phyloP scores from a whole-genome alignment of 768 basidiomycete species.

The Tulasnella calospora region DNA sequence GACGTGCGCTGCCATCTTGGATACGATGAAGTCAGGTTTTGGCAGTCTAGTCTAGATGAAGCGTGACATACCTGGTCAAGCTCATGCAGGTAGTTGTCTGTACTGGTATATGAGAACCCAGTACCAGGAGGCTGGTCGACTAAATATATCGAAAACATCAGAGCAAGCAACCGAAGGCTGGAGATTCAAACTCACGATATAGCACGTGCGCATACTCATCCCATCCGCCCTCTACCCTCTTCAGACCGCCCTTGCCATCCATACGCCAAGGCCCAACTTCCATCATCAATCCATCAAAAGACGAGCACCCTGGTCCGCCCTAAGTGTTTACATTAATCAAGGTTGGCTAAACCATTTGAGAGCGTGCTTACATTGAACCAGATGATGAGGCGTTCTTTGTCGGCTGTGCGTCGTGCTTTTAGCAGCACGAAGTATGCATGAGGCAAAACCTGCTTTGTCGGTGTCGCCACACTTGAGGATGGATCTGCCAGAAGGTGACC shows the following conservation, averaged over 20 bases:
- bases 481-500: conserved; percentile 84
- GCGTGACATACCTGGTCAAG: conserved; percentile 53
- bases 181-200: conserved; percentile 57
- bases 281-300: conserved; percentile 97
- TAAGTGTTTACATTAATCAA: conserved; percentile 34
- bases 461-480: conserved; percentile 43
- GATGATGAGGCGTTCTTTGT: conserved; percentile 83
- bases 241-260: conserved; percentile 67
- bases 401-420: conserved; percentile 81
- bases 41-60: background rate
- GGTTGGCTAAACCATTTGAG: background rate
- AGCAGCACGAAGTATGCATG: conserved; percentile 87
- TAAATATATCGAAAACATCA: conserved; percentile 36
- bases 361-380: conserved; percentile 84
- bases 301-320: conserved; percentile 97
- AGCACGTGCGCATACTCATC: conserved; percentile 95
- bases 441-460: conserved; percentile 58
- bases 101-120: conserved; percentile 84
- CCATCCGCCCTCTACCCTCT: conserved; percentile 82
- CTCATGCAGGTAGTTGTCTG: conserved; percentile 77
- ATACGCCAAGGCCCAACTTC: conserved; percentile 91
- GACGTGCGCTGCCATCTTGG: conserved; percentile 69
- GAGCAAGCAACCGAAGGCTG: background rate
- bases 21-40: conserved; percentile 12
- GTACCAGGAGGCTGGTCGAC: conserved; percentile 98